phyloP scores from a whole-genome alignment of 345 rosid species.

The Populus nigra region DNA sequence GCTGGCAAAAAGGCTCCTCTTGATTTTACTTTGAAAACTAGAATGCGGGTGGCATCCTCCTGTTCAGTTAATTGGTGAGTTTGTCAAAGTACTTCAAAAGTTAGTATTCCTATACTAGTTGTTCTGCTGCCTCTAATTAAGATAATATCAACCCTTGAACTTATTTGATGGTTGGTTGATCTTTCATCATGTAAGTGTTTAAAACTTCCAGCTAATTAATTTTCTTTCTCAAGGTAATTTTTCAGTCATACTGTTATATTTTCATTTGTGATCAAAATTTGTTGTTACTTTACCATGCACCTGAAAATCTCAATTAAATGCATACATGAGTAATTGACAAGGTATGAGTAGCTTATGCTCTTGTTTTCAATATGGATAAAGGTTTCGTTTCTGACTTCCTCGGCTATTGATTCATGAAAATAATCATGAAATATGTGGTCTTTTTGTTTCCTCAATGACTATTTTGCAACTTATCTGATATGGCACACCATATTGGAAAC shows the following conservation, averaged over 20 bases:
- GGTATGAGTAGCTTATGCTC: not conserved
- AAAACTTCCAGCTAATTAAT: not conserved
- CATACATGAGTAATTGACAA: not conserved
- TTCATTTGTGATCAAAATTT: not conserved
- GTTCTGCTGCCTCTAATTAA: conserved; percentile 11
- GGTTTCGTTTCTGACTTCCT: not conserved
- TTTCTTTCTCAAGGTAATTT: not conserved
- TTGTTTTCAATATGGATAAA: not conserved
- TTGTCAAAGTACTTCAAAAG: conserved; percentile 8
- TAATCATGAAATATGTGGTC: too few relatives aligned
- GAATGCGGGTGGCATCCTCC: conserved; percentile 53
- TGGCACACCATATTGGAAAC: not conserved
- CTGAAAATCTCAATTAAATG: not conserved
- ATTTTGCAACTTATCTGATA: not conserved
- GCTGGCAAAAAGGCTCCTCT: conserved; percentile 66
- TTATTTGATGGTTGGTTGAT: not conserved
- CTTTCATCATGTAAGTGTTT: not conserved
- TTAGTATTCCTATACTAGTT: not conserved
- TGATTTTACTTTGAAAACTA: conserved; percentile 85
- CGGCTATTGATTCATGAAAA: not conserved
- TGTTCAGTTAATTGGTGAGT: conserved; percentile 71
- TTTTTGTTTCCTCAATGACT: not conserved
- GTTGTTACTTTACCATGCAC: not conserved
- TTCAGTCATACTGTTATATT: not conserved
- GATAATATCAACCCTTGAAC: not conserved